These are phyloP conservation scores for Cerioporus squamosus DNA, from an alignment of 1,284 basidiomycete species.

Conservation along the genomic window DNA sequence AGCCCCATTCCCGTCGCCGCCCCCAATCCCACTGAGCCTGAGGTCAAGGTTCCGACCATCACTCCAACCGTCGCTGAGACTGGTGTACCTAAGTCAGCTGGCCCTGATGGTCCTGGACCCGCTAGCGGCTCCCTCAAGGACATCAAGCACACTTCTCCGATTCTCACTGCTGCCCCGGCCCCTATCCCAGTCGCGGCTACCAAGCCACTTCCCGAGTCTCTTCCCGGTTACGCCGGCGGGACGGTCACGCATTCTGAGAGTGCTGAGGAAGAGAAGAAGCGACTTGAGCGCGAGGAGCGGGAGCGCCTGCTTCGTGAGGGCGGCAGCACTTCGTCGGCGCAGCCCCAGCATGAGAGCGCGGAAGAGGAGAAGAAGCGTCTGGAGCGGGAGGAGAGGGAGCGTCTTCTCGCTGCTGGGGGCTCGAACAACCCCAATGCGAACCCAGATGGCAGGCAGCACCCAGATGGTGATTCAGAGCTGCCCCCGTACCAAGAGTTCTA, in stretches of 20 bases:
- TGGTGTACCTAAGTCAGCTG: slow-evolving; percentile 57
- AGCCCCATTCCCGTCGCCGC: slow-evolving; percentile 34
- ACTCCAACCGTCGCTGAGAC: slow-evolving; percentile 69
- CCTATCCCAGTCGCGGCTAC: background rate
- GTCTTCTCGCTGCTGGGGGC: slow-evolving; percentile 44
- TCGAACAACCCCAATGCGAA: slow-evolving; percentile 9
- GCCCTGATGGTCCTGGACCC: slow-evolving; percentile 65
- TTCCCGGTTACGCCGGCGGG: slow-evolving; percentile 10
- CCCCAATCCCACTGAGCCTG: slow-evolving; percentile 35
- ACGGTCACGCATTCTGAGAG: slow-evolving; percentile 30
- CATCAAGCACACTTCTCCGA: slow-evolving; percentile 44
- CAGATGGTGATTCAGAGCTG: slow-evolving; percentile 52
- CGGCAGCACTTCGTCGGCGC: slow-evolving; percentile 3
- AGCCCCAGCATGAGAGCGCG: slow-evolving; percentile 49
- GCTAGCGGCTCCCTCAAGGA: slow-evolving; percentile 64
- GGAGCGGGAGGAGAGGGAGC: slow-evolving; percentile 68
- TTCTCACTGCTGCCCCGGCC: slow-evolving; percentile 21
- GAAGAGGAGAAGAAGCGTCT: slow-evolving; percentile 73
- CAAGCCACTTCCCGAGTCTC: background rate
- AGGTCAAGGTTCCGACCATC: slow-evolving; percentile 37
- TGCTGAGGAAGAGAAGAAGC: slow-evolving; percentile 47
- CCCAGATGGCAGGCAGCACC: slow-evolving; percentile 17
- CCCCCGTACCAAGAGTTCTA: slow-evolving; percentile 70
- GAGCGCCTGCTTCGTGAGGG: slow-evolving; percentile 35
- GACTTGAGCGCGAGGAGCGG: slow-evolving; percentile 43